Evolutionary conservation across 139 green algal genomes (phyloP), one percentile per base, ranked within the genome.

Genomic region (Coelastrella sp.): DNA sequence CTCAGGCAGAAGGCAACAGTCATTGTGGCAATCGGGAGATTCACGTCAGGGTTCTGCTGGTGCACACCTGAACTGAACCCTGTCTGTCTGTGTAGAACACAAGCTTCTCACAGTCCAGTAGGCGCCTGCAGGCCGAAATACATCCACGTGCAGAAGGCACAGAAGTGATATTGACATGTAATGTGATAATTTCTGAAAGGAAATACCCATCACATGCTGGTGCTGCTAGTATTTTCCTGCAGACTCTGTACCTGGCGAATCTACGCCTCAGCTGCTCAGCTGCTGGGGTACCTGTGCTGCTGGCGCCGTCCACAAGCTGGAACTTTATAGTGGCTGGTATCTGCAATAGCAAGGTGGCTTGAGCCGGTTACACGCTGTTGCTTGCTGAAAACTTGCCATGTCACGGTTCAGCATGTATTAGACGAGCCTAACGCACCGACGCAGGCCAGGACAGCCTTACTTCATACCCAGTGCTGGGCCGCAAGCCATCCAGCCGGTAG

Each of bases 101-200:
- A 14, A 95, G 57, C 84, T 95, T 95, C 61, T 95, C 93, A 66
- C 83, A 92, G 63, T 95, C 91, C 8, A 95, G 84, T 8, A 95
- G 84, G 8, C 84, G 79, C 90, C 93, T 93, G 81, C 27, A 85
- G 17, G 17, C 0, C 17, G 14, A 20, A 15, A 79, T 4, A 19
- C 4, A 25, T 78, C 70, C 70, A 24, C 4, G 70, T 4, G 8
- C 17, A 78, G 7, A 22, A 78, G 27, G 49, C 49, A 25, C 25
- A n/a, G 24, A 65, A 25, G 24, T 17, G 57, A 78, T 1, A 7
- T 72, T 3, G 35, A 49, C 63, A 70, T 4, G 12, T 70, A 9
- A 12, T 70, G n/a, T n/a, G n/a, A n/a, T n/a, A n/a, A n/a, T 17
- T 22, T 70, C 61, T 70, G 3, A 7, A 0, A 70, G 7, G 63